Percentiles rank a stretch among this genome's conserved stretches.
Conservation (phyloP, 805 yeast species). For the Candida suzukii region DNA sequence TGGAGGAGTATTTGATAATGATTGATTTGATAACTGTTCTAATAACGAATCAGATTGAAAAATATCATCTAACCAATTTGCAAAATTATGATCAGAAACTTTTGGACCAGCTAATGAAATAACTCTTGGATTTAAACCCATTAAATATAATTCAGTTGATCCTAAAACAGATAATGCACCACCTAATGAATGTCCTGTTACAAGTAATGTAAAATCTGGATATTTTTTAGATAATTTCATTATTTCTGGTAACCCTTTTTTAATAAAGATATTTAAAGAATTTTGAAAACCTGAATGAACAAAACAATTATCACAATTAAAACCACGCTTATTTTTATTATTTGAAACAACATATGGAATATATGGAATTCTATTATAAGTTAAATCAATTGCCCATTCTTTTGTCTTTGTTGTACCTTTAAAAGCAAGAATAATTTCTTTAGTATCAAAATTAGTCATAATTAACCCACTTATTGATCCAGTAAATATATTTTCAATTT, state of each 20-base stretch:
- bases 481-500: slow-evolving; percentile 33
- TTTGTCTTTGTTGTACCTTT: slow-evolving; percentile 57
- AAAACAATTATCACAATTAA: slow-evolving; percentile 40
- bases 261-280: slow-evolving; percentile 35
- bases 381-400: slow-evolving; percentile 60
- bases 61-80: slow-evolving; percentile 42
- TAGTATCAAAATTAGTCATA: slow-evolving; percentile 37
- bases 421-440: slow-evolving; percentile 42
- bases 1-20: slow-evolving; percentile 2
- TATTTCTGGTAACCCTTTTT: slow-evolving; percentile 29
- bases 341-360: slow-evolving; percentile 28
- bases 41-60: slow-evolving; percentile 30
- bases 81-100: slow-evolving; percentile 47
- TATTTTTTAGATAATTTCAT: slow-evolving; percentile 25
- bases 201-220: slow-evolving; percentile 42
- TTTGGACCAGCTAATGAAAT: slow-evolving; percentile 60
- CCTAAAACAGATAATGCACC: slow-evolving; percentile 61
- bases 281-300: slow-evolving; percentile 62
- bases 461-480: slow-evolving; percentile 49
- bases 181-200: slow-evolving; percentile 73
- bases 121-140: slow-evolving; percentile 49
- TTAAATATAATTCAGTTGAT: slow-evolving; percentile 51
- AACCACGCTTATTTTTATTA: slow-evolving; percentile 12
- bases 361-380: slow-evolving; percentile 38
- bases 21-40: background rate